phyloP scores from a whole-genome alignment of 2,329 filamentous ascomycete species.

The Sarocladiaceae sp. region DNA sequence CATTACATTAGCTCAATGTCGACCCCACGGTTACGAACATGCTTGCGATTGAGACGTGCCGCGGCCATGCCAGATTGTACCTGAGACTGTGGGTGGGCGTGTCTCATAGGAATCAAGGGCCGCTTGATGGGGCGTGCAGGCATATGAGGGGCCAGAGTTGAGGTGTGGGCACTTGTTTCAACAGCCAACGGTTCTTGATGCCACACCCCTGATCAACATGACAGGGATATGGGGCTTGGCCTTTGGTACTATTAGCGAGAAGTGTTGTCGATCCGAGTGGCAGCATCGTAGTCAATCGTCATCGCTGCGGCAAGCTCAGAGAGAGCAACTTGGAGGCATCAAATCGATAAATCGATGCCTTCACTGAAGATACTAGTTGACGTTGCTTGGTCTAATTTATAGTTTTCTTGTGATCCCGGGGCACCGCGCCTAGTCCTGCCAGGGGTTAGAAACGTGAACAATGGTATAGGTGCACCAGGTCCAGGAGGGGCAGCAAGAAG shows the following conservation, averaged over 20 bases:
- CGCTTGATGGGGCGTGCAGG: not conserved
- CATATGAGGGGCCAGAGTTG: not conserved
- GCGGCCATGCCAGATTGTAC: constrained; percentile 6
- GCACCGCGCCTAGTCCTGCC: not conserved
- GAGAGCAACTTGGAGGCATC: too few relatives aligned
- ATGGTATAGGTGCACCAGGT: not conserved
- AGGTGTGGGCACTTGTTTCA: constrained; percentile 9
- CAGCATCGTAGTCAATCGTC: not conserved
- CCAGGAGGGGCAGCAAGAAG: not conserved
- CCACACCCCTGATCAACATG: constrained; percentile 6
- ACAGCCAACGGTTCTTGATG: constrained; percentile 6
- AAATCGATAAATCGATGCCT: too few relatives aligned
- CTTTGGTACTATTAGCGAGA: constrained; percentile 7
- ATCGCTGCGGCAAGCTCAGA: not conserved
- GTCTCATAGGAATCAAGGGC: constrained; percentile 9
- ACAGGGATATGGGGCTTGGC: not conserved
- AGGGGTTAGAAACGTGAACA: not conserved
- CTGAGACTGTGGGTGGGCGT: constrained; percentile 5
- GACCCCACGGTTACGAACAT: constrained; percentile 48
- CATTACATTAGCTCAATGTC: constrained; percentile 39
- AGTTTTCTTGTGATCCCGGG: not conserved
- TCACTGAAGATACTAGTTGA: not conserved
- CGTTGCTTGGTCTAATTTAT: not conserved
- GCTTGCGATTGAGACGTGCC: constrained; percentile 26
- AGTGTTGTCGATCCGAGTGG: constrained; percentile 4